Conservation (phyloP, 148 eudicot species). For the Vaccinium vitisidaea region DNA sequence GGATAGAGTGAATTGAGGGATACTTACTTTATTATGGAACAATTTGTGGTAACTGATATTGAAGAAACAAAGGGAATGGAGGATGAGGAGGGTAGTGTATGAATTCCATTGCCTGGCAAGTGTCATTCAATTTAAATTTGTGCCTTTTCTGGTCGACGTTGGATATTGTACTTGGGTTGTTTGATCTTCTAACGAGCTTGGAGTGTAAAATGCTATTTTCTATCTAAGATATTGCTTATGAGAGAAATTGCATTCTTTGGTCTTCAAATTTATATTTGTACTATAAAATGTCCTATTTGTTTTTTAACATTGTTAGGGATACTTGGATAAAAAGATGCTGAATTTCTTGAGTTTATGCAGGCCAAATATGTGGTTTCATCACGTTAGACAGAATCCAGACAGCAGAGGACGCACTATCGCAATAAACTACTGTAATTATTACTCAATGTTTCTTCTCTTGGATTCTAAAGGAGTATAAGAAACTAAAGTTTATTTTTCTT, state of each 20-base stretch:
- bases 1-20: too few species aligned
- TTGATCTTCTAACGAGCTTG: neutral
- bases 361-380: slow-evolving; percentile 99
- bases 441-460: neutral
- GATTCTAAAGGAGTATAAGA: neutral
- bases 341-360: slow-evolving; percentile 43
- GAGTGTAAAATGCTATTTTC: neutral
- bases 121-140: neutral
- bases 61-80: too few species aligned
- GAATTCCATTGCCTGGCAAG: neutral
- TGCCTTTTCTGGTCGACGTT: neutral
- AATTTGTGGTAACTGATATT: too few species aligned
- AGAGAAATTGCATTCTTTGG: neutral
- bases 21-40: too few species aligned
- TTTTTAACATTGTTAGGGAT: neutral
- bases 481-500: slow-evolving; percentile 12
- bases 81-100: neutral
- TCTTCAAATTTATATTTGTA: neutral
- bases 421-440: slow-evolving; percentile 75
- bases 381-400: slow-evolving; percentile 79
- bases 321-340: neutral
- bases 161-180: neutral
- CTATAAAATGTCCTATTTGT: neutral
- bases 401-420: slow-evolving; percentile 70
- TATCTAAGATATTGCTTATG: neutral